Evolutionary conservation across 805 yeast species (phyloP).

Genomic region (Martiniozyma abietophila): DNA sequence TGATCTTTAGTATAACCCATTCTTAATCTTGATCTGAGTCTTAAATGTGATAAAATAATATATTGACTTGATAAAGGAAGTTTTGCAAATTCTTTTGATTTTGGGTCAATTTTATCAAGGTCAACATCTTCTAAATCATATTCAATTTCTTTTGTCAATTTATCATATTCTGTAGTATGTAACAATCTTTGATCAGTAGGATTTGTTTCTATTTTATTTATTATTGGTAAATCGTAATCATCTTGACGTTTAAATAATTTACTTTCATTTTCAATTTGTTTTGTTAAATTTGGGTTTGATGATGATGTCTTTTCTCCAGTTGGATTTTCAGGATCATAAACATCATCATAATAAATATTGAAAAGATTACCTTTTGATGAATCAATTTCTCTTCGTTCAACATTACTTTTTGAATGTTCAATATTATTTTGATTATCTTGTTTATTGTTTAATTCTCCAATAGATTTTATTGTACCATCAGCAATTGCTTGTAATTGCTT

Average conservation of each 20-base stretch:
- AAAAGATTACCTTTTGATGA: constrained; percentile 21
- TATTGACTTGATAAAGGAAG: constrained; percentile 85
- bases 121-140: constrained; percentile 61
- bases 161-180: constrained; percentile 62
- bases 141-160: constrained; percentile 45
- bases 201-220: constrained; percentile 44
- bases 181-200: constrained; percentile 63
- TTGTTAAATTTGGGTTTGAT: neutral
- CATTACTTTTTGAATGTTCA: too few species aligned
- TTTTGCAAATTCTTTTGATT: constrained; percentile 62
- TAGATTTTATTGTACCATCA: constrained; percentile 15
- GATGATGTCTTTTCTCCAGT: constrained; percentile 2
- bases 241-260: constrained; percentile 47
- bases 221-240: constrained; percentile 85
- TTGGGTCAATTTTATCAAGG: constrained; percentile 71
- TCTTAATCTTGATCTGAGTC: constrained; percentile 80
- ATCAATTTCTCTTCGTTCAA: neutral
- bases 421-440: too few species aligned
- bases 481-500: constrained; percentile 61
- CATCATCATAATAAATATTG: constrained; percentile 30
- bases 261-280: constrained; percentile 14
- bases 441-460: constrained; percentile 1
- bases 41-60: constrained; percentile 71
- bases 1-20: constrained; percentile 95
- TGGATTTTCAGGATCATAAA: constrained; percentile 19